phyloP scores from a whole-genome alignment of 176 grass and related monocot species.

The Lolium perenne region DNA sequence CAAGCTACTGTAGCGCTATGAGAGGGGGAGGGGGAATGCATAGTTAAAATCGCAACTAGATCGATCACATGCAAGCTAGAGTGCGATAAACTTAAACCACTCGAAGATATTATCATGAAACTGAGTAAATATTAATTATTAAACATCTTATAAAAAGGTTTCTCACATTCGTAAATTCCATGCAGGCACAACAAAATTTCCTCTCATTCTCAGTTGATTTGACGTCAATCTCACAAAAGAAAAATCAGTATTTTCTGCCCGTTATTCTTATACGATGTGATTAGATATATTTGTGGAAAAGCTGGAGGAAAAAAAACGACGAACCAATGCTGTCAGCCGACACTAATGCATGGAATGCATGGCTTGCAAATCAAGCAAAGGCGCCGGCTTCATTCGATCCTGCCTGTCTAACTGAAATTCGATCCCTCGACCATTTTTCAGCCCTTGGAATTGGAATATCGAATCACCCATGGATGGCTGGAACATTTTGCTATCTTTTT shows the following conservation, averaged over 20 bases:
- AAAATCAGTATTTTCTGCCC: not conserved
- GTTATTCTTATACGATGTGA: not conserved
- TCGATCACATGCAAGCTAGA: no score
- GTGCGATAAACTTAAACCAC: no score
- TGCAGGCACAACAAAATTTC: not conserved
- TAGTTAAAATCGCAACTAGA: no score
- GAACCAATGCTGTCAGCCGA: slow-evolving; percentile 17
- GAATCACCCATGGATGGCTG: not conserved
- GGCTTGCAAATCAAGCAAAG: slow-evolving; percentile 29
- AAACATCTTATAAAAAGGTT: no score
- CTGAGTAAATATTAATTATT: no score
- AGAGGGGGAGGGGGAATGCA: no score
- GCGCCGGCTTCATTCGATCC: slow-evolving; percentile 24
- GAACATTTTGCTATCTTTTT: not conserved
- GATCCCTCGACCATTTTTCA: slow-evolving; percentile 8
- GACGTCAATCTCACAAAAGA: not conserved
- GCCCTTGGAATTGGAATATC: slow-evolving; percentile 2
- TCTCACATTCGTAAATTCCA: no score
- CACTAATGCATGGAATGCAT: not conserved
- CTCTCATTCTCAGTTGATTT: not conserved
- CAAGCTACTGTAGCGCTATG: no score
- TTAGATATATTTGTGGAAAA: not conserved
- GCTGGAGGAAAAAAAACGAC: not conserved
- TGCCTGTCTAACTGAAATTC: not conserved
- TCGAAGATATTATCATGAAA: no score